Evolutionary conservation across 2,329 filamentous ascomycete genomes (phyloP).

Genomic region (Aureobasidium sp.): DNA sequence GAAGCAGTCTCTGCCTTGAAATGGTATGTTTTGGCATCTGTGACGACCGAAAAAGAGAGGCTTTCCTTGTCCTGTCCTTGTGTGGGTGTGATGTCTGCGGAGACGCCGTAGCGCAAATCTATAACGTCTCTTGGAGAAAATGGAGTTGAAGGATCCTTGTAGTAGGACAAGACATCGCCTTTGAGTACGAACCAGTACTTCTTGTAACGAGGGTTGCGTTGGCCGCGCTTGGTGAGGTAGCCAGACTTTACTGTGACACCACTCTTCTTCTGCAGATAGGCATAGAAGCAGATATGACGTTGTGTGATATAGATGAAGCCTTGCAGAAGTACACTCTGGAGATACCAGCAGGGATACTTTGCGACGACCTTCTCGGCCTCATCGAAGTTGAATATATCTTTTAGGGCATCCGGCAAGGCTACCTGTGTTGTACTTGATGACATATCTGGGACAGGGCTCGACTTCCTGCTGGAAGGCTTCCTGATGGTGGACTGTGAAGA

Average conservation of each 20-base stretch:
- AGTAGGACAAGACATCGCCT: slow-evolving; percentile 88
- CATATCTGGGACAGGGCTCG: slow-evolving; percentile 19
- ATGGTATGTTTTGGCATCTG: slow-evolving; percentile 73
- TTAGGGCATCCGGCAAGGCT: slow-evolving; percentile 16
- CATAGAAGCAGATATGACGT: slow-evolving; percentile 93
- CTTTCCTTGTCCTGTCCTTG: slow-evolving; percentile 67
- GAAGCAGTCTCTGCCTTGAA: slow-evolving; percentile 82
- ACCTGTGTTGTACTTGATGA: slow-evolving; percentile 13
- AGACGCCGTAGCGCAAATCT: slow-evolving; percentile 85
- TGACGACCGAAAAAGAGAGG: slow-evolving; percentile 71
- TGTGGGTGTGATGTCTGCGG: slow-evolving; percentile 63
- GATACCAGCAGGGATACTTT: slow-evolving; percentile 86
- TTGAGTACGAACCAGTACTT: slow-evolving; percentile 92
- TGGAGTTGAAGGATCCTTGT: slow-evolving; percentile 70
- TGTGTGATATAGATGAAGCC: slow-evolving; percentile 94
- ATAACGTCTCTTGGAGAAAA: slow-evolving; percentile 92
- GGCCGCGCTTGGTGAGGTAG: slow-evolving; percentile 80
- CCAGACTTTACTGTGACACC: slow-evolving; percentile 72
- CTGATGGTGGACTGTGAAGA: slow-evolving; percentile 23
- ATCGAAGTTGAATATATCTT: slow-evolving; percentile 72
- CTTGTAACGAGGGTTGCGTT: slow-evolving; percentile 78
- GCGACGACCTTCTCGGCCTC: slow-evolving; percentile 76
- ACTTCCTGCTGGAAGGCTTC: slow-evolving; percentile 22
- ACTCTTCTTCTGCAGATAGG: slow-evolving; percentile 89
- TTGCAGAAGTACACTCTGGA: slow-evolving; percentile 86